These are phyloP conservation scores for Fusarium sp. DNA, from an alignment of 2,329 filamentous ascomycete genomes.

Conservation along the genomic window DNA sequence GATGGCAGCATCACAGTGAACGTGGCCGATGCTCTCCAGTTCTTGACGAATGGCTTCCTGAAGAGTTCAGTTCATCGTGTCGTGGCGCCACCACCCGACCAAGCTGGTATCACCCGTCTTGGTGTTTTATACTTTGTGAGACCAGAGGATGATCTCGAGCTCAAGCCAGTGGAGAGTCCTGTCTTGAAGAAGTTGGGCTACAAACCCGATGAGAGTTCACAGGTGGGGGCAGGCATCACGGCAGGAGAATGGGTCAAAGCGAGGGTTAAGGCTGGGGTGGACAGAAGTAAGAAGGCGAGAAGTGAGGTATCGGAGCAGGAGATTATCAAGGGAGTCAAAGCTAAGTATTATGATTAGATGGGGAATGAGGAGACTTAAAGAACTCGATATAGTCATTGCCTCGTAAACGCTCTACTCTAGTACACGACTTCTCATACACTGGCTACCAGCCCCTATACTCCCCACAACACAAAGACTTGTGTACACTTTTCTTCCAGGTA, in stretches of 20 bases:
- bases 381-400: neutral
- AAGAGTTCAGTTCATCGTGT: neutral
- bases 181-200: neutral
- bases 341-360: neutral
- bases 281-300: neutral
- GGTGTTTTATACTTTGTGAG: constrained; percentile 4
- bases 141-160: constrained; percentile 1
- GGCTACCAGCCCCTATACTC: neutral
- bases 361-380: neutral
- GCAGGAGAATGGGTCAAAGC: constrained; percentile 6
- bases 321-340: constrained; percentile 1
- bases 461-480: neutral
- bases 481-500: neutral
- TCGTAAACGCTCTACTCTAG: neutral
- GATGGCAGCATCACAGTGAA: constrained; percentile 3
- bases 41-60: neutral
- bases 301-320: neutral
- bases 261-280: neutral
- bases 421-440: neutral
- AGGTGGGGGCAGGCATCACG: neutral
- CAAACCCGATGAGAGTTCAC: neutral
- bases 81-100: neutral
- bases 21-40: neutral
- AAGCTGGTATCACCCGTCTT: neutral
- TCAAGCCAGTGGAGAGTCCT: neutral